A percentile compares a stretch with the other conserved stretches of the same genome.
Evolutionary conservation across 495 filamentous ascomycete genomes (phyloP).

Genomic region (Xylaria nigripes): DNA sequence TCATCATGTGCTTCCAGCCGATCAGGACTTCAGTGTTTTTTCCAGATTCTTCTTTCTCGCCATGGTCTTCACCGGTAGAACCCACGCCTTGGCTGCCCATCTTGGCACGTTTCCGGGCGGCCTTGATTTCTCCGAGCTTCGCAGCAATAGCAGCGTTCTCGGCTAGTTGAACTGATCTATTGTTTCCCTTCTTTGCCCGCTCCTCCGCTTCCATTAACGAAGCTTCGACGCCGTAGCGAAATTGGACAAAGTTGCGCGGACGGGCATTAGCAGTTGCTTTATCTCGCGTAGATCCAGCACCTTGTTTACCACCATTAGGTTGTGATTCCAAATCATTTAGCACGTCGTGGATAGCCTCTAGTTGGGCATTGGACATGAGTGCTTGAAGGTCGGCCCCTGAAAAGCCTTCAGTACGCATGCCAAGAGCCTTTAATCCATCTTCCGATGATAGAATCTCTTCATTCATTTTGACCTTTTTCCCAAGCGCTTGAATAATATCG

Average conservation of each 20-base stretch:
- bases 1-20: slow-evolving; percentile 75
- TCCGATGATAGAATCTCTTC: slow-evolving; percentile 47
- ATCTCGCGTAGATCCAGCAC: slow-evolving; percentile 14
- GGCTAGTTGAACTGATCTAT: slow-evolving; percentile 46
- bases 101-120: slow-evolving; percentile 52
- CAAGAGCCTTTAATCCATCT: slow-evolving; percentile 57
- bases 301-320: slow-evolving; percentile 20
- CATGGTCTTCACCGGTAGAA: slow-evolving; percentile 20
- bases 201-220: slow-evolving; percentile 36
- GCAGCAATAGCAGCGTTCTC: slow-evolving; percentile 63
- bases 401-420: slow-evolving; percentile 75
- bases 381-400: slow-evolving; percentile 93
- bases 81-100: slow-evolving; percentile 38
- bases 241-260: slow-evolving; percentile 62
- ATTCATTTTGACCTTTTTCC: slow-evolving; percentile 64
- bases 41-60: slow-evolving; percentile 26
- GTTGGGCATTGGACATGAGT: slow-evolving; percentile 88
- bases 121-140: slow-evolving; percentile 68
- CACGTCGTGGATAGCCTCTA: slow-evolving; percentile 92
- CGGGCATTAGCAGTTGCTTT: slow-evolving; percentile 26
- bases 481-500: slow-evolving; percentile 79
- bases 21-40: slow-evolving; percentile 62
- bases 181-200: slow-evolving; percentile 25
- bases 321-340: slow-evolving; percentile 55
- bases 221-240: slow-evolving; percentile 63